Percentiles rank a stretch among this genome's conserved stretches.
phyloP scores from a whole-genome alignment of 2,329 filamentous ascomycete species.

The Phialophora expanda region DNA sequence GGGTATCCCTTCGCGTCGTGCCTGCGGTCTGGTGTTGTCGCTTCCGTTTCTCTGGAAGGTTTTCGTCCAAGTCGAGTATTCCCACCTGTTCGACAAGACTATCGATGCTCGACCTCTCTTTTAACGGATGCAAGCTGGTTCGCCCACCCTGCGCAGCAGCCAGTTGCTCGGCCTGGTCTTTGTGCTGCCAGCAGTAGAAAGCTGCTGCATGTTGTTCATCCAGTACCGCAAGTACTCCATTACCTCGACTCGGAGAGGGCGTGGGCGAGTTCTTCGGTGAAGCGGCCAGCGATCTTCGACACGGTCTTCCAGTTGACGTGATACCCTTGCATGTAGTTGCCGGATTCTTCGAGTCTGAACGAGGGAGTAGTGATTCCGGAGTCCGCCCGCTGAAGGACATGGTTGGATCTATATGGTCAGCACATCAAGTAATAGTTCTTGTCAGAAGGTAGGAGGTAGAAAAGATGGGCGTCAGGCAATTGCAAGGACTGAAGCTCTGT shows the following conservation, averaged over 20 bases:
- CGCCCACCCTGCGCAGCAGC: constrained; percentile 53
- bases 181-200: constrained; percentile 94
- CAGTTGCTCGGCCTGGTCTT: constrained; percentile 72
- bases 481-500: constrained; percentile 5
- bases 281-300: constrained; percentile 71
- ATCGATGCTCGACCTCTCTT: constrained; percentile 78
- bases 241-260: constrained; percentile 40
- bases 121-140: constrained; percentile 62
- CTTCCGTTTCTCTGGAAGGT: constrained; percentile 35
- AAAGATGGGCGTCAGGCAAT: background rate
- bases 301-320: constrained; percentile 80
- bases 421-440: constrained; percentile 1
- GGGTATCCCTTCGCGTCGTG: constrained; percentile 36
- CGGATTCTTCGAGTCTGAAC: constrained; percentile 84
- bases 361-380: constrained; percentile 77
- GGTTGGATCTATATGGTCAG: constrained; percentile 9
- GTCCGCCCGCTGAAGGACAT: constrained; percentile 75
- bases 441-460: background rate
- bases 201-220: constrained; percentile 41
- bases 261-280: constrained; percentile 45
- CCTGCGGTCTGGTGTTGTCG: constrained; percentile 32
- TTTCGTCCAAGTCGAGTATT: constrained; percentile 66
- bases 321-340: constrained; percentile 86
- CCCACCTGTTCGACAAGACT: constrained; percentile 81
- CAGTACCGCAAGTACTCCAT: constrained; percentile 41